phyloP scores from a whole-genome alignment of 805 yeast genomes.

The Saccharomycopsis malanga region DNA sequence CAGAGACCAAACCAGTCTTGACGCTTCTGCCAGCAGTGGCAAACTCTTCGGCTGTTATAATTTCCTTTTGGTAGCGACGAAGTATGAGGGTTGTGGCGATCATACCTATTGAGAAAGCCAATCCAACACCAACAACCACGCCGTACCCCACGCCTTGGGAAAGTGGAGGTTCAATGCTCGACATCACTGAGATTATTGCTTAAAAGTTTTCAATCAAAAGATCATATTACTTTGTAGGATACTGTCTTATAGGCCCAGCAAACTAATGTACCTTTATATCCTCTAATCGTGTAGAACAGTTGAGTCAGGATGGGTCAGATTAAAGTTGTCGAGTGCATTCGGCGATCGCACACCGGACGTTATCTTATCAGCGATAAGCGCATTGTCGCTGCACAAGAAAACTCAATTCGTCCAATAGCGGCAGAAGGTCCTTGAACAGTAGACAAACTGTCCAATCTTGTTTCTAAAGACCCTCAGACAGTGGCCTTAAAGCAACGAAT shows the following conservation, averaged over 20 bases:
- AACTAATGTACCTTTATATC: not conserved
- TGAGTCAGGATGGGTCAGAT: not conserved
- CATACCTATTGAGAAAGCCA: conserved; percentile 72
- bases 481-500: no score
- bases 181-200: no score
- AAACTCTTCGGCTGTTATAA: conserved; percentile 88
- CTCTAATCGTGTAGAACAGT: not conserved
- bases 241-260: no score
- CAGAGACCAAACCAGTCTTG: conserved; percentile 73
- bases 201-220: no score
- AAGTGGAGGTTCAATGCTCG: conserved; percentile 9
- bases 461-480: no score
- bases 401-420: not conserved
- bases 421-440: no score
- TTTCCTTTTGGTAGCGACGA: conserved; percentile 74
- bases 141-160: conserved; percentile 33
- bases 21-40: conserved; percentile 90
- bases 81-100: conserved; percentile 62
- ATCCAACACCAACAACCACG: conserved; percentile 38
- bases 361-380: not conserved
- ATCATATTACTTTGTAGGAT: no score
- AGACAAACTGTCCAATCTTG: no score
- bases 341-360: not conserved
- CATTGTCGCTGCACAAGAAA: no score
- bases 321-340: no score